Percentiles rank a stretch among this genome's conserved stretches.
Conservation (phyloP, 148 eudicot genomes). For the Diospyros kaki region DNA sequence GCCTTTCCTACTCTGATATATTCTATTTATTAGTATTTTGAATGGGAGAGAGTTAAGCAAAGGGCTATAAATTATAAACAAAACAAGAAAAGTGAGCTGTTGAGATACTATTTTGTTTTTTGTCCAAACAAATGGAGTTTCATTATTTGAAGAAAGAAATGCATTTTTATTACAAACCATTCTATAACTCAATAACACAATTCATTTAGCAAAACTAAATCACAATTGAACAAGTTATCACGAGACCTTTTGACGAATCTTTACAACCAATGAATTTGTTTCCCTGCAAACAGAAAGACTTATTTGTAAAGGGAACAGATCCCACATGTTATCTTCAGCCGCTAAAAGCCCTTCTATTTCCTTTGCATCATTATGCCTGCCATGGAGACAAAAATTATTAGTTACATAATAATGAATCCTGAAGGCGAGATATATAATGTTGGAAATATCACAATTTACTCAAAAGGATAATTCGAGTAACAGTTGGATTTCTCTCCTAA, state of each 20-base stretch:
- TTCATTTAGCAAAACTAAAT: background rate
- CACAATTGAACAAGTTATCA: conserved; percentile 7
- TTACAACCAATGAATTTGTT: conserved; percentile 45
- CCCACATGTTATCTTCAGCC: conserved; percentile 36
- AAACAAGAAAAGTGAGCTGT: background rate
- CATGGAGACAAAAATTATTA: conserved; percentile 23
- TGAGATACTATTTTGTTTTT: background rate
- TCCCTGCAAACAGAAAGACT: conserved; percentile 42
- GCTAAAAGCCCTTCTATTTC: conserved; percentile 35
- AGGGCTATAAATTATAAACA: background rate
- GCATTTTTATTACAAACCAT: background rate
- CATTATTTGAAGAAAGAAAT: background rate
- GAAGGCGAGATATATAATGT: no score
- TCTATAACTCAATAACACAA: background rate
- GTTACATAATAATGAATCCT: conserved; percentile 15
- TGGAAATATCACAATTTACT: no score
- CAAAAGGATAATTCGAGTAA: no score
- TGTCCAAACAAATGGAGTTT: background rate
- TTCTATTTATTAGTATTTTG: no score
- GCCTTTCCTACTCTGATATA: no score
- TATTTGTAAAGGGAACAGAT: conserved; percentile 54
- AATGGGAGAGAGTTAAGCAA: no score
- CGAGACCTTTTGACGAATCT: conserved; percentile 49
- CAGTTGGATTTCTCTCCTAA: no score
- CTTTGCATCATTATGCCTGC: conserved; percentile 68